These are phyloP conservation scores for Globisporangium irregulare DNA, from an alignment of 352 stramenopile genomes.

Conservation along the genomic window DNA sequence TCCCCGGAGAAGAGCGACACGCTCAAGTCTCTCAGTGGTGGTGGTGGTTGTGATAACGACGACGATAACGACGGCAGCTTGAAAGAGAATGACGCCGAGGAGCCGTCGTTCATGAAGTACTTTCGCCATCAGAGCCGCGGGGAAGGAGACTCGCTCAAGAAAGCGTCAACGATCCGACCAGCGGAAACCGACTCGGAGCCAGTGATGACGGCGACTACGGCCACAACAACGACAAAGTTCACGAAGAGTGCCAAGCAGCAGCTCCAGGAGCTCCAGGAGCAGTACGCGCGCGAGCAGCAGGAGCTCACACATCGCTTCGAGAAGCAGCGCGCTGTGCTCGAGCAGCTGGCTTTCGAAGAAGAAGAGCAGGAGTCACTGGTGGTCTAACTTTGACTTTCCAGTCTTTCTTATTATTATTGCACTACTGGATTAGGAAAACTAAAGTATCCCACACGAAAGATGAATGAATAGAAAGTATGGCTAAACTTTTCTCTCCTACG, in stretches of 20 bases:
- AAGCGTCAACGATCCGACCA: conserved; percentile 16
- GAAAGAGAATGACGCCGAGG: conserved; percentile 13
- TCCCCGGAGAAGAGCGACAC: conserved; percentile 6
- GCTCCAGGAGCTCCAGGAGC: conserved; percentile 47
- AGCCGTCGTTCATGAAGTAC: conserved; percentile 87
- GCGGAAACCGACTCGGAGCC: conserved; percentile 6
- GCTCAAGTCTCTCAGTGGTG: conserved; percentile 7
- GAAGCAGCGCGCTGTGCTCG: conserved; percentile 44
- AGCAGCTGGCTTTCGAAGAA: conserved; percentile 34
- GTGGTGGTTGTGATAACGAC: background rate
- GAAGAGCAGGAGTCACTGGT: conserved; percentile 16
- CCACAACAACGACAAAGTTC: conserved; percentile 12
- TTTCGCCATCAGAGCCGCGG: conserved; percentile 35
- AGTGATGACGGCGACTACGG: conserved; percentile 7
- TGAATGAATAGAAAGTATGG: background rate
- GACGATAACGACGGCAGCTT: conserved; percentile 16
- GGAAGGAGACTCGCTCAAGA: conserved; percentile 22
- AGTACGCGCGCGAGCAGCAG: conserved; percentile 45
- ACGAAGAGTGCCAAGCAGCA: conserved; percentile 31
- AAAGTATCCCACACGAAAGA: background rate
- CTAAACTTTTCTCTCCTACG: conserved; percentile 19
- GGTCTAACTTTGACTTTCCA: conserved; percentile 2
- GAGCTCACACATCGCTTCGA: conserved; percentile 40
- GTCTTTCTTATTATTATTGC: background rate
- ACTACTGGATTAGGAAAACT: conserved; percentile 1